Evolutionary conservation across 208 protist species (phyloP).

Genomic region (Trypanosoma boissoni): DNA sequence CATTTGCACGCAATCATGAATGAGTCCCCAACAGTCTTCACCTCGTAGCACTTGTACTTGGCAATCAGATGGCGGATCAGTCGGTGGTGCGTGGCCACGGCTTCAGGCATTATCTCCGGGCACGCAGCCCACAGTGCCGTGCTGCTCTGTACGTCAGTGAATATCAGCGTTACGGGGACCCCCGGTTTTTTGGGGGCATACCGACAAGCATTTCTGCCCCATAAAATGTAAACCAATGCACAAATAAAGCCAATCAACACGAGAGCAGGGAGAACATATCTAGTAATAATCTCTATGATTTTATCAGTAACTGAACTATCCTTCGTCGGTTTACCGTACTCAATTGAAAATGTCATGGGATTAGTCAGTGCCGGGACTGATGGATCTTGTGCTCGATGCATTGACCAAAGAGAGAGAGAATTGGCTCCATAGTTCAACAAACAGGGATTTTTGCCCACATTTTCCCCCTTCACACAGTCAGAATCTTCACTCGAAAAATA

Average conservation of each 20-base stretch:
- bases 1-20: conserved; percentile 78
- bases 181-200: conserved; percentile 28
- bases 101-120: conserved; percentile 53
- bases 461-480: not conserved
- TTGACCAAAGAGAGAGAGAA: not conserved
- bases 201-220: conserved; percentile 22
- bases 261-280: not conserved
- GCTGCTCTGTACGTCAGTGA: conserved; percentile 73
- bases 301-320: not conserved
- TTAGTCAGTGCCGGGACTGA: not conserved
- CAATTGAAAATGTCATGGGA: not conserved
- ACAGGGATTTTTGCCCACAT: not conserved
- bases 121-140: conserved; percentile 62
- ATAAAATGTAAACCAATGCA: not conserved
- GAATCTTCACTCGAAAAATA: not conserved
- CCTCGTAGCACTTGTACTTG: conserved; percentile 69
- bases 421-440: not conserved
- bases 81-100: conserved; percentile 56
- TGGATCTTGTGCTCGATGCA: not conserved
- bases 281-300: not conserved
- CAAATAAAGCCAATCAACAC: not conserved
- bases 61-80: conserved; percentile 57
- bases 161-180: conserved; percentile 47
- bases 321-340: not conserved
- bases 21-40: conserved; percentile 81